Conservation (phyloP, 2,329 filamentous ascomycete genomes). For the Phyllosticta paracitricarpa region DNA sequence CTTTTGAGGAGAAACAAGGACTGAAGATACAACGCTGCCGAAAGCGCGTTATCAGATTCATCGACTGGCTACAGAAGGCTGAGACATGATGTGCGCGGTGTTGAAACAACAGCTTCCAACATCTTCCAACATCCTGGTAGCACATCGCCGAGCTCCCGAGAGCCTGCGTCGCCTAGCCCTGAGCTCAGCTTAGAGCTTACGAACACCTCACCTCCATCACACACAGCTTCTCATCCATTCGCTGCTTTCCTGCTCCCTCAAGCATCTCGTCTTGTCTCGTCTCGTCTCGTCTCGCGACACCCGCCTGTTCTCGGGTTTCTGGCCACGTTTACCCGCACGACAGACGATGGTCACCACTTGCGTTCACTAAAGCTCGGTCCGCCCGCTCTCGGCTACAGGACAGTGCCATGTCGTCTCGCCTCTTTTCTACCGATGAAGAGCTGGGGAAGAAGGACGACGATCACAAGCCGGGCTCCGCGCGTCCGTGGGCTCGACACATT, state of each 20-base stretch:
- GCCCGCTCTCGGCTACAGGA: background rate
- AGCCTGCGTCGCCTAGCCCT: background rate
- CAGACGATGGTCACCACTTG: background rate
- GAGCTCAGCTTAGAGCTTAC: background rate
- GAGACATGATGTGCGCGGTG: background rate
- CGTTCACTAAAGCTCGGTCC: background rate
- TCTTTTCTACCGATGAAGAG: conserved; percentile 49
- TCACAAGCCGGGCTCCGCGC: conserved; percentile 33
- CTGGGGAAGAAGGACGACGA: conserved; percentile 57
- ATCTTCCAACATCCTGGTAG: background rate
- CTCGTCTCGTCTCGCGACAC: background rate
- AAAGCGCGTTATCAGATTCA: background rate
- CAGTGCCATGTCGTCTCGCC: conserved; percentile 11
- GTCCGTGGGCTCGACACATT: conserved; percentile 19
- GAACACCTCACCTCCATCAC: background rate
- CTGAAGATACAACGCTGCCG: background rate
- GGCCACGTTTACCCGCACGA: background rate
- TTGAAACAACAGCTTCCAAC: background rate
- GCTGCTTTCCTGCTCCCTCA: background rate
- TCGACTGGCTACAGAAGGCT: background rate
- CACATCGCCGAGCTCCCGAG: background rate
- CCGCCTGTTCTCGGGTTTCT: background rate
- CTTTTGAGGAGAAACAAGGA: background rate
- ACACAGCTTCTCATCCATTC: background rate
- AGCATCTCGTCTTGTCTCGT: background rate